Evolutionary conservation across 176 grass and related monocot genomes (phyloP).

Genomic region (Eragrostis nindensis): DNA sequence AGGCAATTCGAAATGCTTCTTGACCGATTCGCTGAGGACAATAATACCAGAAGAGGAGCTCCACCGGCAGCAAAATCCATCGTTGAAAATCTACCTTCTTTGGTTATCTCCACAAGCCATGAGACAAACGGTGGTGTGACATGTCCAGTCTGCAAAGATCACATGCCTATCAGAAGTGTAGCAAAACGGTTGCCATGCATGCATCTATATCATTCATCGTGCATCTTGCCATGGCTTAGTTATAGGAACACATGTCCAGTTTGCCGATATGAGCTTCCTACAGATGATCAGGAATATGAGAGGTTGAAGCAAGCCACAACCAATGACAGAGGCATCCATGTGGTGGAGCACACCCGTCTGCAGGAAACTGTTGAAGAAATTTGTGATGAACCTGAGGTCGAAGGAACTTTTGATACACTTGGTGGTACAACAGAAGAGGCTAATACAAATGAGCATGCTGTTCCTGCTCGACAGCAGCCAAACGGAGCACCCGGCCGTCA

Average conservation of each 20-base stretch:
- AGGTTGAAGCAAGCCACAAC: conserved; percentile 50
- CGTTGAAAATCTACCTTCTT: conserved; percentile 54
- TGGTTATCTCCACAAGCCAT: conserved; percentile 61
- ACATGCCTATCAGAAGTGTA: conserved; percentile 45
- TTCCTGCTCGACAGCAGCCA: conserved; percentile 34
- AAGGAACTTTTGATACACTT: conserved; percentile 29
- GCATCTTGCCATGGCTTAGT: conserved; percentile 84
- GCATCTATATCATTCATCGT: conserved; percentile 81
- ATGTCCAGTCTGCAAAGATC: conserved; percentile 90
- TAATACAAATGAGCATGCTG: conserved; percentile 26
- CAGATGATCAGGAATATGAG: conserved; percentile 74
- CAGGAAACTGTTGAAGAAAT: conserved; percentile 45
- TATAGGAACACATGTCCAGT: conserved; percentile 90
- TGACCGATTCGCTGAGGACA: conserved; percentile 75
- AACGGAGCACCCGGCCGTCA: conserved; percentile 32
- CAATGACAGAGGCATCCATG: conserved; percentile 36
- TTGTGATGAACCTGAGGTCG: conserved; percentile 52
- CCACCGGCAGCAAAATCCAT: conserved; percentile 65
- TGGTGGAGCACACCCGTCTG: not conserved
- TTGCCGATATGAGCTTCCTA: conserved; percentile 84
- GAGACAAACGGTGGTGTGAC: conserved; percentile 58
- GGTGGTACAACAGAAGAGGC: conserved; percentile 27
- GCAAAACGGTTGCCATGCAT: conserved; percentile 76
- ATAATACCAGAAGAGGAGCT: conserved; percentile 70
- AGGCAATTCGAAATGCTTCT: conserved; percentile 74